Conservation (phyloP, 2,329 filamentous ascomycete genomes). For the Trichoderma aggressivum region DNA sequence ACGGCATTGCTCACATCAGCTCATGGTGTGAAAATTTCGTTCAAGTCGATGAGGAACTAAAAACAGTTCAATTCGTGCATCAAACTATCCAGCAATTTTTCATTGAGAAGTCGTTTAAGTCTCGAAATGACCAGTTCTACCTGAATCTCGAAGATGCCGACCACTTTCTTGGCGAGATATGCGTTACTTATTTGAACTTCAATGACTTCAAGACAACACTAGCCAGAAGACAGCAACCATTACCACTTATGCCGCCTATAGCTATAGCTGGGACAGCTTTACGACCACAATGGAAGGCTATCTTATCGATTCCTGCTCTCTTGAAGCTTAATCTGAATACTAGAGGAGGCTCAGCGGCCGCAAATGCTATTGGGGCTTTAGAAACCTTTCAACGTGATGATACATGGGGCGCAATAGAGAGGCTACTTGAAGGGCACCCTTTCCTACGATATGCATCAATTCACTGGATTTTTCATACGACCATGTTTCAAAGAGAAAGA, state of each 20-base stretch:
- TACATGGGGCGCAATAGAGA: neutral
- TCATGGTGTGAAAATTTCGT: slow-evolving; percentile 36
- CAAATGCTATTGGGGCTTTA: neutral
- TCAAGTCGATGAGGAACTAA: slow-evolving; percentile 30
- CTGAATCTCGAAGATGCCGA: slow-evolving; percentile 29
- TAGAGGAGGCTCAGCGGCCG: neutral
- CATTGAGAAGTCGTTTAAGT: neutral
- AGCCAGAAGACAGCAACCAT: neutral
- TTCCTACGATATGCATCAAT: slow-evolving; percentile 19
- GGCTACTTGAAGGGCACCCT: neutral
- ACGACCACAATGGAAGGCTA: neutral
- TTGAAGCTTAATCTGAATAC: neutral
- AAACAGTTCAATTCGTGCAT: slow-evolving; percentile 35
- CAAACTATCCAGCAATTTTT: slow-evolving; percentile 33
- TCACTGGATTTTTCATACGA: slow-evolving; percentile 16
- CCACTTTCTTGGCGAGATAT: slow-evolving; percentile 34
- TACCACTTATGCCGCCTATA: neutral
- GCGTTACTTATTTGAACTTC: slow-evolving; percentile 39
- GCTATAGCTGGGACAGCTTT: neutral
- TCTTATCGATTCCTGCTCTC: neutral
- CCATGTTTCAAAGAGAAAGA: neutral
- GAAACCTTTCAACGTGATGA: neutral
- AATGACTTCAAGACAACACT: slow-evolving; percentile 37
- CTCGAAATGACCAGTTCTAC: slow-evolving; percentile 6
- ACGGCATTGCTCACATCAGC: slow-evolving; percentile 28